Evolutionary conservation across 1,284 basidiomycete genomes (phyloP).

Genomic region (Filobasidium uniguttulatum): DNA sequence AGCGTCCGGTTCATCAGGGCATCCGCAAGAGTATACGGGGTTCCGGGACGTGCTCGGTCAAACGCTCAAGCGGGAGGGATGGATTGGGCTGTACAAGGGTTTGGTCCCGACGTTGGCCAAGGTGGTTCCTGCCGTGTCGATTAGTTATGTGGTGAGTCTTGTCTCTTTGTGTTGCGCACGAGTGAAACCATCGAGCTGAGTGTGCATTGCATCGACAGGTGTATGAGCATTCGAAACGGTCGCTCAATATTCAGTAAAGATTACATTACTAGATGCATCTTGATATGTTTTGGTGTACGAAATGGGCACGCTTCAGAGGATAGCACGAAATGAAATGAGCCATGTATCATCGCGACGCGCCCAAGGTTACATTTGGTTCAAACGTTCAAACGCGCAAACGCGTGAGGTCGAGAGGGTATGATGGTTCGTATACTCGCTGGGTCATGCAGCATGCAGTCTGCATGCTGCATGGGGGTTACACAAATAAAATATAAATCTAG

Average conservation of each 20-base stretch:
- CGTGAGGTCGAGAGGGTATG: too few species aligned
- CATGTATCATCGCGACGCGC: too few species aligned
- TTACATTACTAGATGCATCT: not conserved
- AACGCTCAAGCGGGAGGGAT: conserved; percentile 75
- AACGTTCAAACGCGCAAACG: too few species aligned
- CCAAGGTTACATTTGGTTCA: too few species aligned
- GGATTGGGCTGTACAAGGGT: conserved; percentile 90
- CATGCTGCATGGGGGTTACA: not conserved
- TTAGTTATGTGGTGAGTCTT: conserved; percentile 65
- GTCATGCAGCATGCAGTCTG: too few species aligned
- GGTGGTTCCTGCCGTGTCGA: conserved; percentile 86
- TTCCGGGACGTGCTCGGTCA: conserved; percentile 70
- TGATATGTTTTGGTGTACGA: too few species aligned
- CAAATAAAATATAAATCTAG: not conserved
- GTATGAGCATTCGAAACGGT: conserved; percentile 16
- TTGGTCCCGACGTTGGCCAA: conserved; percentile 82
- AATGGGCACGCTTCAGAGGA: too few species aligned
- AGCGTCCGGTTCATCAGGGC: conserved; percentile 84
- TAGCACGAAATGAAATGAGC: too few species aligned
- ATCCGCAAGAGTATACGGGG: conserved; percentile 76
- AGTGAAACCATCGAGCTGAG: not conserved
- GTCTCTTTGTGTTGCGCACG: not conserved
- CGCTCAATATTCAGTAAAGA: conserved; percentile 7
- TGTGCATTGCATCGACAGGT: conserved; percentile 4
- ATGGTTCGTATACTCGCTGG: too few species aligned